Evolutionary conservation across 2,329 filamentous ascomycete species (phyloP), one percentile per base, ranked within the genome.

Genomic region (Ophiostoma novo-ulmi): DNA sequence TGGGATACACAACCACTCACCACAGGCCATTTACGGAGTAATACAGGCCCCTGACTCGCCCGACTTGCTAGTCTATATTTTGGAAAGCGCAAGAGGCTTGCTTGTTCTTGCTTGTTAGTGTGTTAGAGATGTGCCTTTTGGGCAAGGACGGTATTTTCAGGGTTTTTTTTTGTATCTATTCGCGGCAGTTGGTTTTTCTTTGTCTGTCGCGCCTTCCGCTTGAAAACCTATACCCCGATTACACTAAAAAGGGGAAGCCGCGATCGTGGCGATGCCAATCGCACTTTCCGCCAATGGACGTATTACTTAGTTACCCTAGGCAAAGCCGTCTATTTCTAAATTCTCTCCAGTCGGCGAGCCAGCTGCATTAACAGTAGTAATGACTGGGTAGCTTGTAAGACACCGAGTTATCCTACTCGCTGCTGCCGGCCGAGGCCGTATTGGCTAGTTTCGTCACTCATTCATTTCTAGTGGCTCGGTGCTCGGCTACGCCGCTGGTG

Each of bases 401-500:
- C 17, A 48, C 44, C 5, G 31, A 31, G 31, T 31, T 48, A 48
- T 48, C 5, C 14, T 48, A 20, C n/a, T 20, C 63, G 36, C 63
- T 65, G 61, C n/a, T 36, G 35, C 35, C 35, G 35, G 35, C 17
- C 35, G 36, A 39, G 20, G 35, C 8, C 63, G 35, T 61, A 65
- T 48, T n/a, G 17, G 61, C 20, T n/a, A 65, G 17, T n/a, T 48
- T 20, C 44, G 17, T 48, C 44, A 20, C 44, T 48, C 17, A n/a
- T n/a, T 48, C 44, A 20, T 48, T 20, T 31, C 26, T 63, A 35
- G 58, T 63, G 58, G 58, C 35, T 39, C 35, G 14, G 61, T 38
- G 31, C 17, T 64, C 63, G 63, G 36, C 35, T 65, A 65, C n/a
- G 63, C 63, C 63, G 63, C 36, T 39, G 63, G 38, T 20, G 63